A percentile compares a stretch with the other conserved stretches of the same genome.
Conservation (phyloP, 139 green algal genomes). For the Micractinium conductrix region DNA sequence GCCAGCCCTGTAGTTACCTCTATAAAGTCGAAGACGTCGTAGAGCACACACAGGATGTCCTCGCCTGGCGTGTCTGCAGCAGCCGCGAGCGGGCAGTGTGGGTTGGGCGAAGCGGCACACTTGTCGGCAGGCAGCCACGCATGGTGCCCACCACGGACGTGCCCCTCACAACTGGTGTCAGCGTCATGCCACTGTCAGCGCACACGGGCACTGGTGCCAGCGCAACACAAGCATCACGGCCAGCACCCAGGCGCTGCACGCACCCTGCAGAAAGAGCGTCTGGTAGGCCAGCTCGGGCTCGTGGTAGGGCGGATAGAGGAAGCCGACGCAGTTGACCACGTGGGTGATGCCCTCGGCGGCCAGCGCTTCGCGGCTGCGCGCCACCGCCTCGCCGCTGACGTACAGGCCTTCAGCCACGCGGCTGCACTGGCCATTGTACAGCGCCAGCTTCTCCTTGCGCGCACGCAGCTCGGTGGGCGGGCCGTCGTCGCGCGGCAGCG, state of each 20-base stretch:
- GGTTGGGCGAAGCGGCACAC: no score
- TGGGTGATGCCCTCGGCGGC: conserved; percentile 85
- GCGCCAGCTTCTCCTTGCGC: conserved; percentile 73
- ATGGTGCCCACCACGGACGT: background rate
- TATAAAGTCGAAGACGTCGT: conserved; percentile 97
- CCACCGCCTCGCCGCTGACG: conserved; percentile 88
- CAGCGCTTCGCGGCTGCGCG: conserved; percentile 75
- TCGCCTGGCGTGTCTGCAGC: conserved; percentile 84
- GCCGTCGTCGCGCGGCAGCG: conserved; percentile 60
- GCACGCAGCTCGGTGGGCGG: conserved; percentile 70
- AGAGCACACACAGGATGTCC: conserved; percentile 93
- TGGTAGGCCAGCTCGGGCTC: conserved; percentile 85
- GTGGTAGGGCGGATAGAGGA: conserved; percentile 91
- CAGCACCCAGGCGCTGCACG: background rate
- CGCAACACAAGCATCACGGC: background rate
- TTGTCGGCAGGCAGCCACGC: background rate
- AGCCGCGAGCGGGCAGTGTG: background rate
- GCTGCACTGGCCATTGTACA: conserved; percentile 80
- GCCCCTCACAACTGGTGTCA: background rate
- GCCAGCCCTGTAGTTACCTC: conserved; percentile 47
- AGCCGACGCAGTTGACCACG: conserved; percentile 96
- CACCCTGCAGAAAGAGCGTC: conserved; percentile 91
- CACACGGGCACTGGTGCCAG: background rate
- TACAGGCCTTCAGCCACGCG: conserved; percentile 82
- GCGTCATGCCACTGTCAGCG: background rate